Conservation (phyloP, 352 stramenopile species). For the Pilasporangium apinafurcum region DNA sequence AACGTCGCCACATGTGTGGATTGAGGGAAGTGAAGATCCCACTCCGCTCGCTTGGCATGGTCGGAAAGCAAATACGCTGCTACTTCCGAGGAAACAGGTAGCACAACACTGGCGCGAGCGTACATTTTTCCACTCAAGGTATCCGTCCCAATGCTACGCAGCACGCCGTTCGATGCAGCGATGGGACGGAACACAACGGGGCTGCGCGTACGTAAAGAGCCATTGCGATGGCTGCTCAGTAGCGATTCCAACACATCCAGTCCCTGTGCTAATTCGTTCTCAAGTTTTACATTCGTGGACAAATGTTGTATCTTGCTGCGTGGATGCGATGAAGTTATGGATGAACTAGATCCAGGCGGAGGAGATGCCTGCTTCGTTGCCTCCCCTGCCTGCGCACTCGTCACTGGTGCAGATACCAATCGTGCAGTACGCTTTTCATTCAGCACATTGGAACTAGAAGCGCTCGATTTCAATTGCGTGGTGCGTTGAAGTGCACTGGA, state of each 20-base stretch:
- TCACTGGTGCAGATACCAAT: not conserved
- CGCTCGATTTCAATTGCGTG: too few species aligned
- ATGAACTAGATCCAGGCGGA: constrained; percentile 10
- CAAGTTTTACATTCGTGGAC: constrained; percentile 61
- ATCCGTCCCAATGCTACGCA: constrained; percentile 52
- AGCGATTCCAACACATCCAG: constrained; percentile 61
- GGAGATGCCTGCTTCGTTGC: constrained; percentile 5
- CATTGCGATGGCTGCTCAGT: constrained; percentile 19
- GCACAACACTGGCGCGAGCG: constrained; percentile 52
- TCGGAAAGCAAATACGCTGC: constrained; percentile 54
- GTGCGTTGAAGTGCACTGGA: too few species aligned
- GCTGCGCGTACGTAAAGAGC: constrained; percentile 7
- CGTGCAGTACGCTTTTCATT: not conserved
- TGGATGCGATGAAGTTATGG: constrained; percentile 17
- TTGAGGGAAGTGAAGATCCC: constrained; percentile 67
- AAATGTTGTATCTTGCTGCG: constrained; percentile 49
- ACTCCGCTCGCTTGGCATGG: constrained; percentile 62
- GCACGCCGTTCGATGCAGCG: constrained; percentile 40
- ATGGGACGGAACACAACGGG: constrained; percentile 53
- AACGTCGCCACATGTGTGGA: constrained; percentile 62
- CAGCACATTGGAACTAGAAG: not conserved
- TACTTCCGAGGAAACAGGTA: constrained; percentile 65
- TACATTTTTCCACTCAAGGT: constrained; percentile 27
- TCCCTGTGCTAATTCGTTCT: constrained; percentile 65
- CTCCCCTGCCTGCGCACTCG: not conserved